Evolutionary conservation across 2,329 filamentous ascomycete species (phyloP), one percentile per base, ranked within the genome.

Genomic region (Colletotrichum limetticola): DNA sequence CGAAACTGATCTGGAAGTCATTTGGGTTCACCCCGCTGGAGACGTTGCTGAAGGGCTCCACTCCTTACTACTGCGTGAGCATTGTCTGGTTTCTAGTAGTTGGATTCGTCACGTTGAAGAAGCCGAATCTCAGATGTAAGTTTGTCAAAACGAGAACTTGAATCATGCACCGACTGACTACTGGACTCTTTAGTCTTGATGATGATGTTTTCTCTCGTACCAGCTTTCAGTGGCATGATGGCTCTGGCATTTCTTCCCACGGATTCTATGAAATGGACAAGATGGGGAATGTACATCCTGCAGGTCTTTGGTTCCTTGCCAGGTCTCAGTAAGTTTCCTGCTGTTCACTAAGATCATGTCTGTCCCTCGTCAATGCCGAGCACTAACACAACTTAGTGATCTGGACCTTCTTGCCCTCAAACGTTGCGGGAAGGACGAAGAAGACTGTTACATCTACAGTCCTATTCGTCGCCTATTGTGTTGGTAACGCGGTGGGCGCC

Each of bases 391-490:
- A 32, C 2, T 4, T 28, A 78, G 76, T 81, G 76, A 80, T 80
- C 62, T 81, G 79, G 80, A 81, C 79, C 3, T 79, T 81, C 70
- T 59, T 78, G 5, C 79, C 80, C 2, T 81, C 85, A 2, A 82
- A 81, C 11, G 84, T 84, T 1, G 85, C 84, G 0, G 82, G 80
- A 0, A 75, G 16, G 78, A 87, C 66, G 82, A 87, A 76, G 82
- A 78, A 77, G 58, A 78, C 76, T 0, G 75, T 78, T 0, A 79
- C 35, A 22, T 80, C 76, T 1, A 77, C 76, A 4, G 56, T 77
- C 12, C 66, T 77, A 4, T 77, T 78, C 16, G 59, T 78, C 6
- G 76, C 75, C 4, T 78, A 78, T 55, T 77, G 76, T 12, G 76
- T 77, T 5, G 76, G 76, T 0, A 78, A 78, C 24, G 75, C 75